Evolutionary conservation across 345 rosid species (phyloP), one percentile per base, ranked within the genome.

Genomic region (Sonneratia alba): DNA sequence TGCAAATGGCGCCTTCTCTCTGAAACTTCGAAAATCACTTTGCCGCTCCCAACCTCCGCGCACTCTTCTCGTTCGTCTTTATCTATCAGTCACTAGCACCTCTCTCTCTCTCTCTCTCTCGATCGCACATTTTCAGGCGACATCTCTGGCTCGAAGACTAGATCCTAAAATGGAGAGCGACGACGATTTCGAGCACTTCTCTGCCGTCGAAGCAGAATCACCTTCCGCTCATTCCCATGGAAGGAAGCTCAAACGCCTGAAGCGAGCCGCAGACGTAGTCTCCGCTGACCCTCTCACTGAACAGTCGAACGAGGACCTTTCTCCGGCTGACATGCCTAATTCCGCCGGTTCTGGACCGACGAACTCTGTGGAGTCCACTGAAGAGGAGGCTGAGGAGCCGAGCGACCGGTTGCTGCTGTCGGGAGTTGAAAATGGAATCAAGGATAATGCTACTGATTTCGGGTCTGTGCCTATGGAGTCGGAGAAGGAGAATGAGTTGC

Each of bases 201-300:
- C 87, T 16, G 89, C 84, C 11, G 21, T 83, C 18, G 86, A 83
- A n/a, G 65, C 73, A 48, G 85, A 82, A n/a, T 65, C 73, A 43
- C 71, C 81, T 45, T 77, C 86, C 49, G 79, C 86, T 70, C 85
- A 86, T 0, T 70, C 78, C 70, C 80, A 80, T 2, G 82, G 69
- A 37, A 81, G 88, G 61, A 85, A 79, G 86, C 87, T 94, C 38
- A 84, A 90, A 74, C 91, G 95, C 80, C 77, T 94, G 72, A 91
- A 83, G 82, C 87, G 78, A 65, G 79, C 85, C 15, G 73, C 75
- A 16, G 48, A 63, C 12, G 65, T 68, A 11, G 70, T 65, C 67
- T 27, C 19, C 15, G 47, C 11, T 21, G 24, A 45, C 24, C 21
- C 21, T 22, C 70, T n/a, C 15, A 14, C 45, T 55, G 69, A 62